These are phyloP conservation scores for Lumnitzera littorea DNA, from an alignment of 345 rosid genomes.

Conservation along the genomic window DNA sequence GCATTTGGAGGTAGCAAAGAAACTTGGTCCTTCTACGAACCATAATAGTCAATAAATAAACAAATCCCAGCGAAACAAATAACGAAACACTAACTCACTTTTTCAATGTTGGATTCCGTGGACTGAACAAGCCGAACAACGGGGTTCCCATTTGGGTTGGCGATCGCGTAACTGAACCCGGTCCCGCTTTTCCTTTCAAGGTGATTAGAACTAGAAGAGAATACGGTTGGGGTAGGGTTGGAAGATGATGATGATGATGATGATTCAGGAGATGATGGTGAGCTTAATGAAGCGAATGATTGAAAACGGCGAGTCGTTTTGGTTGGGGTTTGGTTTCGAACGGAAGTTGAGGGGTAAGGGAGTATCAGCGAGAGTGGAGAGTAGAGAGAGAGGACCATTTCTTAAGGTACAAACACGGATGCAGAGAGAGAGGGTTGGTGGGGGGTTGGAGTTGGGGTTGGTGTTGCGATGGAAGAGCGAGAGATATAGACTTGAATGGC, in stretches of 20 bases:
- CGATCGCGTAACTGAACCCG: slow-evolving; percentile 26
- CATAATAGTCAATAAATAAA: too few species aligned
- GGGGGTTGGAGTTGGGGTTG: too few species aligned
- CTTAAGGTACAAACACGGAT: too few species aligned
- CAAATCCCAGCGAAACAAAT: too few species aligned
- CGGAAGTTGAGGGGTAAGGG: slow-evolving; percentile 28
- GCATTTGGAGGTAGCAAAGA: too few species aligned
- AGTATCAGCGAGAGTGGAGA: slow-evolving; percentile 23
- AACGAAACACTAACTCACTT: slow-evolving; percentile 23
- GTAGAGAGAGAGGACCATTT: slow-evolving; percentile 37
- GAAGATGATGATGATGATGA: slow-evolving; percentile 2
- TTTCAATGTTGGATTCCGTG: slow-evolving; percentile 69
- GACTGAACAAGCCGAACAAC: slow-evolving; percentile 42
- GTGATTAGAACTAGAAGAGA: slow-evolving; percentile 21
- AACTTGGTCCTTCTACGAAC: too few species aligned
- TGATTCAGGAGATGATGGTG: slow-evolving; percentile 22
- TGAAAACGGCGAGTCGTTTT: slow-evolving; percentile 13
- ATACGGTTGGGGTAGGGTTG: slow-evolving; percentile 3
- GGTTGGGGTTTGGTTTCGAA: slow-evolving; percentile 10
- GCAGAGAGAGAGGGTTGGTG: too few species aligned
- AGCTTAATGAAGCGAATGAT: slow-evolving; percentile 33
- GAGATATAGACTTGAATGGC: too few species aligned
- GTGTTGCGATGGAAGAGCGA: too few species aligned
- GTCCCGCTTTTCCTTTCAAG: slow-evolving; percentile 19
- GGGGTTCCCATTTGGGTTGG: slow-evolving; percentile 21